Conservation (phyloP, 768 basidiomycete genomes). For the Aureoboletus auriporus region DNA sequence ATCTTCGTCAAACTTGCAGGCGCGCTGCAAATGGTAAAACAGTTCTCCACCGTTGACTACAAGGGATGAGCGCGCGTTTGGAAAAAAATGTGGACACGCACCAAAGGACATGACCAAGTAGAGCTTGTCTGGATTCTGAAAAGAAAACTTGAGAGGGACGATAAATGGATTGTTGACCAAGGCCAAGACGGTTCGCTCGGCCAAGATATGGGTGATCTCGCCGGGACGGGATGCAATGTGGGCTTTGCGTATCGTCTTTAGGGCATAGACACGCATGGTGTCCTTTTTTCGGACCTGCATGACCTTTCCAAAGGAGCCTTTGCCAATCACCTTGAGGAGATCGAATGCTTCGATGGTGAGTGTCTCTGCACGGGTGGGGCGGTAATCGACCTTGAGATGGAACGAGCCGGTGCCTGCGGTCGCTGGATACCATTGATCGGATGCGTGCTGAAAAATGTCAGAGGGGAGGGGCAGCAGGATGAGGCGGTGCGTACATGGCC, state of each 20-base stretch:
- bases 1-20: slow-evolving; percentile 92
- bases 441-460: slow-evolving; percentile 52
- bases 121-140: slow-evolving; percentile 96
- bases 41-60: slow-evolving; percentile 95
- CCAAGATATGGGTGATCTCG: slow-evolving; percentile 97
- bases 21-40: slow-evolving; percentile 95
- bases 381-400: slow-evolving; percentile 94
- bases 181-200: slow-evolving; percentile 94
- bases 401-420: slow-evolving; percentile 85
- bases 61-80: background rate
- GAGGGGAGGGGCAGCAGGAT: background rate
- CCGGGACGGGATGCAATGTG: slow-evolving; percentile 95
- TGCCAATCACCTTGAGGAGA: slow-evolving; percentile 95
- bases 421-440: slow-evolving; percentile 88
- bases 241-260: slow-evolving; percentile 98
- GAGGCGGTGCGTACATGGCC: slow-evolving; percentile 49
- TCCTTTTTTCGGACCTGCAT: slow-evolving; percentile 99
- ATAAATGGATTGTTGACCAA: slow-evolving; percentile 99
- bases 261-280: slow-evolving; percentile 93
- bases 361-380: slow-evolving; percentile 75
- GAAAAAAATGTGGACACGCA: slow-evolving; percentile 29
- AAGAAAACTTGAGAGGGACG: slow-evolving; percentile 97
- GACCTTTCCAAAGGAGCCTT: slow-evolving; percentile 97
- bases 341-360: slow-evolving; percentile 97
- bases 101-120: slow-evolving; percentile 97